phyloP scores from a whole-genome alignment of 805 yeast species.

The Ogataea nonfermentans region DNA sequence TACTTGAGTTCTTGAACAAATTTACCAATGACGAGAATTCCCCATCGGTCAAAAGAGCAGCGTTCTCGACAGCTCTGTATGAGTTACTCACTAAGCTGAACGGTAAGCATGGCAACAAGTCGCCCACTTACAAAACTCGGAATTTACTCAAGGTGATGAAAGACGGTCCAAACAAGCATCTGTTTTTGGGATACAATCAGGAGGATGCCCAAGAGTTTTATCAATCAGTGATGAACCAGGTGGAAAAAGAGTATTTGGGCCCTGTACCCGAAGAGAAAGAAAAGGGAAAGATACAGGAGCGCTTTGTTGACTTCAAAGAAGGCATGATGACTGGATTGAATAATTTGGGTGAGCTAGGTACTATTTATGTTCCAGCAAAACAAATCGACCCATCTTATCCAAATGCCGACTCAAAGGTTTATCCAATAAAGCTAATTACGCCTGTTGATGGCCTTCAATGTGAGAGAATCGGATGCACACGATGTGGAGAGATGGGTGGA shows the following conservation, averaged over 20 bases:
- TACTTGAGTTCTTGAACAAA: conserved; percentile 53
- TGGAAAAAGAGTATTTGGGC: conserved; percentile 54
- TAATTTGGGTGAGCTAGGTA: conserved; percentile 56
- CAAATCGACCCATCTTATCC: conserved; percentile 73
- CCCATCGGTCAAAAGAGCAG: conserved; percentile 12
- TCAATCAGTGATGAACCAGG: conserved; percentile 67
- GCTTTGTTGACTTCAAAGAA: conserved; percentile 27
- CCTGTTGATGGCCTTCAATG: conserved; percentile 92
- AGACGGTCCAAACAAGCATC: conserved; percentile 73
- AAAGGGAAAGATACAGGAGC: conserved; percentile 27
- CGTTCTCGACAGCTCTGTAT: conserved; percentile 54
- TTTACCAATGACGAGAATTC: conserved; percentile 29
- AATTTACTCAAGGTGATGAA: conserved; percentile 64
- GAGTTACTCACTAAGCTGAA: conserved; percentile 56
- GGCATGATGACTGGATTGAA: conserved; percentile 39
- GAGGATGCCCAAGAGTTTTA: conserved; percentile 97
- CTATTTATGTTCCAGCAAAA: conserved; percentile 66
- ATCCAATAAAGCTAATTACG: conserved; percentile 61
- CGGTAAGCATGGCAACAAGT: conserved; percentile 48
- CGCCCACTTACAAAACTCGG: conserved; percentile 62
- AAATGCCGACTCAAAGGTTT: conserved; percentile 42
- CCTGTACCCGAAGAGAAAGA: conserved; percentile 14
- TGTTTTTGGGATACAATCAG: conserved; percentile 83
- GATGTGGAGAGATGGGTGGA: conserved; percentile 94
- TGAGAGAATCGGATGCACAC: conserved; percentile 85